These are phyloP conservation scores for Fusarium sp. DNA, from an alignment of 2,329 filamentous ascomycete genomes.

Conservation along the genomic window DNA sequence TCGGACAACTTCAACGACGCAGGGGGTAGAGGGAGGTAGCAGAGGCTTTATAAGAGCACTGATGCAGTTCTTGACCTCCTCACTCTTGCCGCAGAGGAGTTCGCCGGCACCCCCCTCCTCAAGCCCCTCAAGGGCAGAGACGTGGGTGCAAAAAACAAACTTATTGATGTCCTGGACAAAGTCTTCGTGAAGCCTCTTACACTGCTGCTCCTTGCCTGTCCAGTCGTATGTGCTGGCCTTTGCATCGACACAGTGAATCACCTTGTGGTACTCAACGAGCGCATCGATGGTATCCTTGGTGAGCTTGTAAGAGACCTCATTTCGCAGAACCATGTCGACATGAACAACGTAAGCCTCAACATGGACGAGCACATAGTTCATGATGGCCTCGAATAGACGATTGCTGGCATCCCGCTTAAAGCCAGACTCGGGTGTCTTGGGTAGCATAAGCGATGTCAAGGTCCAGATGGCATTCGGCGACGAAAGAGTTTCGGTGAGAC, in stretches of 20 bases:
- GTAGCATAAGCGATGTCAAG: conserved; percentile 89
- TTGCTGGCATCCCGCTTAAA: conserved; percentile 77
- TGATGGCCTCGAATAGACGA: conserved; percentile 75
- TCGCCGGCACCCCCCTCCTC: conserved; percentile 97
- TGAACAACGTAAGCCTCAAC: conserved; percentile 98
- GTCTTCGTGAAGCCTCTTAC: conserved; percentile 97
- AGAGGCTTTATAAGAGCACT: conserved; percentile 87
- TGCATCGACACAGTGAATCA: conserved; percentile 89
- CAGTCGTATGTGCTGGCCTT: conserved; percentile 91
- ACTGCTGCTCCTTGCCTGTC: conserved; percentile 94
- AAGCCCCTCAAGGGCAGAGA: conserved; percentile 88
- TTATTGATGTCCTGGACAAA: conserved; percentile 97
- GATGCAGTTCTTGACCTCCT: conserved; percentile 91
- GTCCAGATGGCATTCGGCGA: conserved; percentile 93
- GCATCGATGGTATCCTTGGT: conserved; percentile 93
- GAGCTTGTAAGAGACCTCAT: conserved; percentile 98
- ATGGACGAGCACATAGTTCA: conserved; percentile 93
- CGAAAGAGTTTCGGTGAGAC: conserved; percentile 92
- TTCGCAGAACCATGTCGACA: conserved; percentile 97
- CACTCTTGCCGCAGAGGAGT: conserved; percentile 87
- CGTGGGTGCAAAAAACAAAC: conserved; percentile 92
- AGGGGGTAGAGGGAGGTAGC: conserved; percentile 84
- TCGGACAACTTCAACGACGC: conserved; percentile 88
- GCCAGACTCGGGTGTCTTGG: conserved; percentile 87
- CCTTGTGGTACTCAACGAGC: conserved; percentile 94